Evolutionary conservation across 306 rosid genomes (phyloP), one percentile per base, ranked within the genome.

Genomic region (Inga leiocalycina): DNA sequence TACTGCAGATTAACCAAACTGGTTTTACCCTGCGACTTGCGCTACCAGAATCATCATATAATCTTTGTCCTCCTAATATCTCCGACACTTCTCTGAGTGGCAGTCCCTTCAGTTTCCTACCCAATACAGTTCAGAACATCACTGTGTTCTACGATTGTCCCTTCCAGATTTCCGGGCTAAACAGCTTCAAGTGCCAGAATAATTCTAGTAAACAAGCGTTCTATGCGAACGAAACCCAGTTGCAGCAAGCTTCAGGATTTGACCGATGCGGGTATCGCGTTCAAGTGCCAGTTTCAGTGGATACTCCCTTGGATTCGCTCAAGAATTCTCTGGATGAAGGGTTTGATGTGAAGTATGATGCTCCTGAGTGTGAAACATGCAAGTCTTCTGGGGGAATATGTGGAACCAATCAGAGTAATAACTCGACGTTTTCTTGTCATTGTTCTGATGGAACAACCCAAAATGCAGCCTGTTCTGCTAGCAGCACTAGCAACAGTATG

Each of bases 121-220:
- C 78, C 3, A 5, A 52, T 52, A 16, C 27, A 7, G 66, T 74
- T 79, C 77, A 79, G 34, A 87, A 87, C 69, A 57, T 84, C 49
- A 75, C 86, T 16, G 0, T 84, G 12, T 79, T 87, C 71, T 84
- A 87, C 37, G 20, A 87, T 0, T 87, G 90, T 15, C 80, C 88
- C n/a, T 77, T 72, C 61, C 43, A 3, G 56, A 15, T 39, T 71
- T 84, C 88, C 13, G n/a, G 20, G 1, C 39, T 15, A 13, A 84
- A 74, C 72, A 71, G 2, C 69, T 84, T 84, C 20, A 75, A 74
- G 5, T 87, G 90, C 51, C 65, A 4, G 66, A 79, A 84, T 20
- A 70, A 78, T 69, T 64, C 61, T 44, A 75, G 14, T 3, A 76
- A 71, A 19, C 80, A 35, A 20, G 90, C 35, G 46, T 87, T 81